Percentiles rank a stretch among this genome's conserved stretches.
Conservation (phyloP, 768 basidiomycete species). For the Boletus pseudo-olivaceus region DNA sequence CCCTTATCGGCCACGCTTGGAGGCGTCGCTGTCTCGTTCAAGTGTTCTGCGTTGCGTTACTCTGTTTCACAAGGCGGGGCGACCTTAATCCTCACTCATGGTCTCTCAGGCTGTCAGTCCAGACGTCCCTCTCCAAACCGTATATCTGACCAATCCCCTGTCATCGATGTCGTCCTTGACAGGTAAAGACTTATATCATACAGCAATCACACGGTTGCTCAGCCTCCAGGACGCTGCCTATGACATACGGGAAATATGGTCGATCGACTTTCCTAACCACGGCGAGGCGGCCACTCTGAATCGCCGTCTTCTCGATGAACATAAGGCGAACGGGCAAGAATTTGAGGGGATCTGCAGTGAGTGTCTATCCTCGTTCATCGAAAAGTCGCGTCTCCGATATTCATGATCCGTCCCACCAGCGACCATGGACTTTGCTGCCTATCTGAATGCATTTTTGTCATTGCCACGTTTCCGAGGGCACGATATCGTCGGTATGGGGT, state of each 20-base stretch:
- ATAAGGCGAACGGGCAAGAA: slow-evolving; percentile 14
- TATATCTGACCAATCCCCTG: background rate
- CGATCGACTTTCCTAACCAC: slow-evolving; percentile 36
- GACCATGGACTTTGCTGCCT: slow-evolving; percentile 19
- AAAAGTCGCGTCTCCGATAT: too few species aligned
- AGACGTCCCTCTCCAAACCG: background rate
- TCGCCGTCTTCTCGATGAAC: slow-evolving; percentile 22
- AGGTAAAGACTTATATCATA: slow-evolving; percentile 32
- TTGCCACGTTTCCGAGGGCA: slow-evolving; percentile 23
- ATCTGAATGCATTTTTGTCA: slow-evolving; percentile 25
- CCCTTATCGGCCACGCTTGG: slow-evolving; percentile 16
- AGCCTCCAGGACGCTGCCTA: slow-evolving; percentile 10
- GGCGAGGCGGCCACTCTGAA: slow-evolving; percentile 34
- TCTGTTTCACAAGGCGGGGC: slow-evolving; percentile 21
- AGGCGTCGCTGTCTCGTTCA: slow-evolving; percentile 9
- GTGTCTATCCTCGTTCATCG: background rate
- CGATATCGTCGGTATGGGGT: slow-evolving; percentile 22
- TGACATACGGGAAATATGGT: slow-evolving; percentile 32
- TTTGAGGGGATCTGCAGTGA: slow-evolving; percentile 21
- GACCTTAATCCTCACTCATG: slow-evolving; percentile 29
- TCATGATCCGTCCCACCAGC: slow-evolving; percentile 10
- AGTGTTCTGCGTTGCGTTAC: slow-evolving; percentile 26
- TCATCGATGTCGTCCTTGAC: background rate
- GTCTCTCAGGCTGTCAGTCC: slow-evolving; percentile 26
- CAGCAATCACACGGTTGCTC: slow-evolving; percentile 18